phyloP scores from a whole-genome alignment of 2,329 filamentous ascomycete species.

The Truncatella angustata region DNA sequence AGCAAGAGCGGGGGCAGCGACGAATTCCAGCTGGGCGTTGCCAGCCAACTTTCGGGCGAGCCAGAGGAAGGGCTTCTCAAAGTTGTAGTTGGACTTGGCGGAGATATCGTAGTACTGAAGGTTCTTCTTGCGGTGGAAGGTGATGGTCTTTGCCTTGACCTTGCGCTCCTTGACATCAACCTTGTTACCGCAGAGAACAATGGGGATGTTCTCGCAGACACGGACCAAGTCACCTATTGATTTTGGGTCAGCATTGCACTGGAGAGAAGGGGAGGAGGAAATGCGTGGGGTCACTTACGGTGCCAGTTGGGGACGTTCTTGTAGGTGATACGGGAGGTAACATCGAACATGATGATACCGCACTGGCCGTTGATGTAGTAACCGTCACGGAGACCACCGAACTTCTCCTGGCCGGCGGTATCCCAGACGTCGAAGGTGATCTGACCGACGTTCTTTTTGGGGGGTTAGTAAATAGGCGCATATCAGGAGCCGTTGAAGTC shows the following conservation, averaged over 20 bases:
- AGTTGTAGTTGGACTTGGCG: slow-evolving; percentile 99
- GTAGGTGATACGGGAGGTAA: slow-evolving; percentile 99
- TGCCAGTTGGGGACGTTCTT: slow-evolving; percentile 99
- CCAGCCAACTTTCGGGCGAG: slow-evolving; percentile 97
- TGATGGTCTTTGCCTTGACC: slow-evolving; percentile 99
- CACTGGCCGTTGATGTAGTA: slow-evolving; percentile 99
- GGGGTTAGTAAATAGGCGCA: slow-evolving; percentile 21
- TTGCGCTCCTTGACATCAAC: slow-evolving; percentile 99
- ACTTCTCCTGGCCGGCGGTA: slow-evolving; percentile 99
- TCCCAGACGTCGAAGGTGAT: slow-evolving; percentile 99
- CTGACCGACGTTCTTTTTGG: slow-evolving; percentile 75
- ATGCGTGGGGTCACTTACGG: slow-evolving; percentile 63
- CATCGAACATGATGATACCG: slow-evolving; percentile 99
- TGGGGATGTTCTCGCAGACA: slow-evolving; percentile 98
- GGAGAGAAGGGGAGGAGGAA: too few relatives aligned
- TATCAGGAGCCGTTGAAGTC: slow-evolving; percentile 38
- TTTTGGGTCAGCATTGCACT: too few relatives aligned
- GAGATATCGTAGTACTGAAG: slow-evolving; percentile 99
- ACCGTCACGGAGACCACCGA: slow-evolving; percentile 96
- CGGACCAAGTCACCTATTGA: slow-evolving; percentile 97
- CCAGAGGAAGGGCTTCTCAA: slow-evolving; percentile 99
- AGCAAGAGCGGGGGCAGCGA: slow-evolving; percentile 90
- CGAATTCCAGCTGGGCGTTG: slow-evolving; percentile 89
- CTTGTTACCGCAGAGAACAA: slow-evolving; percentile 98
- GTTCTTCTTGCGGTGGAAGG: slow-evolving; percentile 99